Conservation (phyloP, 2,329 filamentous ascomycete species). For the Fusarium aywerte region DNA sequence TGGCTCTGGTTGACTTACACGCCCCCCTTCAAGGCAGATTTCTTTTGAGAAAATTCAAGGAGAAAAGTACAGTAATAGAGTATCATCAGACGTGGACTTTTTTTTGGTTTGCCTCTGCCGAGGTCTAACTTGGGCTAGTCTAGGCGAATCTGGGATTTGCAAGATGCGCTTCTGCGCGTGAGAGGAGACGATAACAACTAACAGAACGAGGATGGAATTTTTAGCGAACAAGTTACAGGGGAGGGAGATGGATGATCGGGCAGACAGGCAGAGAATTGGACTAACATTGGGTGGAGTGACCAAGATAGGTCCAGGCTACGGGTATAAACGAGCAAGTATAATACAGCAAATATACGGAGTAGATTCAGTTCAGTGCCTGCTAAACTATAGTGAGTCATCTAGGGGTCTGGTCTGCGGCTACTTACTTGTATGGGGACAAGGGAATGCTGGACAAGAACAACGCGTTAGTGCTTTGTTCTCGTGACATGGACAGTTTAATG, state of each 20-base stretch:
- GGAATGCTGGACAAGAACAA: not conserved
- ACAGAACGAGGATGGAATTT: constrained; percentile 6
- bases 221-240: not conserved
- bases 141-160: constrained; percentile 6
- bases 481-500: not conserved
- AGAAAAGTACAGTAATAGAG: too few relatives aligned
- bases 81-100: constrained; percentile 13
- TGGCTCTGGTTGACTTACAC: constrained; percentile 21
- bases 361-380: too few relatives aligned
- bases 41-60: not conserved
- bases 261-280: not conserved
- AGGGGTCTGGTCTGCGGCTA: not conserved
- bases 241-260: not conserved
- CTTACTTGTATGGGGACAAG: not conserved
- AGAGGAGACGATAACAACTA: not conserved
- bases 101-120: constrained; percentile 27
- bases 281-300: not conserved
- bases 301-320: not conserved
- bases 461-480: constrained; percentile 12
- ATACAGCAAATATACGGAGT: constrained; percentile 6
- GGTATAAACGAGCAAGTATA: not conserved
- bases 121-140: constrained; percentile 6
- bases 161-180: constrained; percentile 18
- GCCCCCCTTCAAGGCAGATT: constrained; percentile 8
- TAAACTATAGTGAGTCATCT: constrained; percentile 3